phyloP scores from a whole-genome alignment of 345 rosid genomes.

The Gossypium longicalyx region DNA sequence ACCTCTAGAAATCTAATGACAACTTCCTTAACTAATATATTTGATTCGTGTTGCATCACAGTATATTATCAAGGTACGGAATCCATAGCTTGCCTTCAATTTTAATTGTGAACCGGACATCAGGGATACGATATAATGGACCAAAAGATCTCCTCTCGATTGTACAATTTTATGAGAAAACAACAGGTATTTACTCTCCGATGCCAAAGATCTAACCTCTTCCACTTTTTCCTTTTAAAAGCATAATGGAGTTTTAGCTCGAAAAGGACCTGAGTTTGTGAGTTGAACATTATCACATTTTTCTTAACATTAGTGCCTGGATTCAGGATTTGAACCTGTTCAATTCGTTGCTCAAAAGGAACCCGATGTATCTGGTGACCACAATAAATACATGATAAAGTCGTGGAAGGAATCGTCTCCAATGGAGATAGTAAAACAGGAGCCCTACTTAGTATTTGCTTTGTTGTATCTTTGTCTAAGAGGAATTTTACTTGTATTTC shows the following conservation, averaged over 20 bases:
- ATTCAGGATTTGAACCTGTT: conserved; percentile 59
- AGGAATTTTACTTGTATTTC: conserved; percentile 40
- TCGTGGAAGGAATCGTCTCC: conserved; percentile 26
- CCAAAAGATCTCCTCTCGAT: conserved; percentile 56
- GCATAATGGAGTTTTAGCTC: not conserved
- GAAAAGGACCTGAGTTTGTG: not conserved
- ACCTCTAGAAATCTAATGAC: no score
- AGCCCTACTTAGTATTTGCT: conserved; percentile 56
- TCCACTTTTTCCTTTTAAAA: not conserved
- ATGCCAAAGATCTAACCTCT: not conserved
- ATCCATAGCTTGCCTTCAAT: conserved; percentile 45
- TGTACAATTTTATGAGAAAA: conserved; percentile 59
- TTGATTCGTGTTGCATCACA: conserved; percentile 28
- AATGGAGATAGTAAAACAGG: conserved; percentile 42
- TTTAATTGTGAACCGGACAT: conserved; percentile 58
- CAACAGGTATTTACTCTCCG: conserved; percentile 47
- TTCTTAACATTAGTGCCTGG: conserved; percentile 1
- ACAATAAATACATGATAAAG: conserved; percentile 25
- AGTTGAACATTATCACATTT: not conserved
- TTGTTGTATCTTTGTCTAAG: conserved; percentile 48
- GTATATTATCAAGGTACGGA: conserved; percentile 75
- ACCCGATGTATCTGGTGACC: conserved; percentile 16
- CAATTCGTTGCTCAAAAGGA: conserved; percentile 39
- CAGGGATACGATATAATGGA: conserved; percentile 48
- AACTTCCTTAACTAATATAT: not conserved